phyloP scores from a whole-genome alignment of 2,329 filamentous ascomycete genomes.

The Thelonectria olida region DNA sequence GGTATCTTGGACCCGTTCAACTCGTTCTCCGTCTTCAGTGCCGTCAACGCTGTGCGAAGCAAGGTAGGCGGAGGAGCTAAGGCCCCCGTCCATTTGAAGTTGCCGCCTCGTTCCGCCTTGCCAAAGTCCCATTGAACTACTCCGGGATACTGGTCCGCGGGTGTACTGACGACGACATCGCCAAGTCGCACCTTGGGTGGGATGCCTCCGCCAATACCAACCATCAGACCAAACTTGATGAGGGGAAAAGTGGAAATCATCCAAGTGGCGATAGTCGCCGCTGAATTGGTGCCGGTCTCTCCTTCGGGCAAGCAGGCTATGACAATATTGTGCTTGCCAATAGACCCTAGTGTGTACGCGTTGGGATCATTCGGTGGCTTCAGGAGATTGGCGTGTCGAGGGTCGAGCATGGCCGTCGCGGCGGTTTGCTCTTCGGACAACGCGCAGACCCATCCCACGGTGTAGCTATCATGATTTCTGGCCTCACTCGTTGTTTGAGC shows the following conservation, averaged over 20 bases:
- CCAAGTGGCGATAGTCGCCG: neutral
- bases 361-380: conserved; percentile 3
- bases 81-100: neutral
- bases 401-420: conserved; percentile 12
- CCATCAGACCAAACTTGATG: neutral
- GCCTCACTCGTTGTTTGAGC: too few relatives aligned
- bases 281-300: neutral
- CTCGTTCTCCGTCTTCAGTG: neutral
- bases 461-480: too few relatives aligned
- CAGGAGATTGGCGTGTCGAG: neutral
- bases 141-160: too few relatives aligned
- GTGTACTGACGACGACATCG: too few relatives aligned
- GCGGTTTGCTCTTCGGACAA: conserved; percentile 4
- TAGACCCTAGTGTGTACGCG: conserved; percentile 6
- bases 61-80: neutral
- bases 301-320: neutral
- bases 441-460: conserved; percentile 23
- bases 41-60: neutral
- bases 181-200: neutral
- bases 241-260: neutral
- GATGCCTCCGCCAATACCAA: conserved; percentile 43
- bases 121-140: neutral
- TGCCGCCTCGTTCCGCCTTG: neutral
- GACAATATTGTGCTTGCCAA: conserved; percentile 8
- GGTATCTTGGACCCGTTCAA: too few relatives aligned